Evolutionary conservation across 2,329 filamentous ascomycete genomes (phyloP), one percentile per base, ranked within the genome.

Genomic region (Sphaerulina populicola): DNA sequence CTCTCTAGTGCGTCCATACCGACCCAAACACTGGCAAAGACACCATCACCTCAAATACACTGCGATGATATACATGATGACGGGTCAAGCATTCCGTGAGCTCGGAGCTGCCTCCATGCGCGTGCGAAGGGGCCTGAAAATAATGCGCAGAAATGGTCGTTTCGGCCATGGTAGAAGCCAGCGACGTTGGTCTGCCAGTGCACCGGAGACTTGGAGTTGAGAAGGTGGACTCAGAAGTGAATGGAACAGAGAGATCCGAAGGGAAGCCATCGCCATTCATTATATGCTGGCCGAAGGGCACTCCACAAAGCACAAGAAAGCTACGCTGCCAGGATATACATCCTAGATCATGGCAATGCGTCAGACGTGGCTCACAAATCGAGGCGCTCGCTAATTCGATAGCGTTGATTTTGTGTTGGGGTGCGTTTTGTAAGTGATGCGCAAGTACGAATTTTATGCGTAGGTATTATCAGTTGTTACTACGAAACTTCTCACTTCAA

Each of bases 121-220:
- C 27, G 45, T 72, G 36, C 60, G 68, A 14, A 68, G 66, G 67
- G 70, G 68, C 1, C 8, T 71, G 10, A 56, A 66, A 12, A 62
- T 18, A 66, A 23, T 71, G 69, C 35, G 64, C 68, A 47, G 51
- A 62, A 36, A 60, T 67, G 31, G 64, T 64, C 0, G 53, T 69
- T 44, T 57, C 60, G 3, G 62, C 59, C 6, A 72, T 70, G 60
- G 42, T 72, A 30, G 68, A 70, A 52, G 64, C 68, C 8, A 68
- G 63, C 3, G 56, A 62, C 35, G 53, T 55, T 12, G 71, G 64
- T 2, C 55, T 56, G 48, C 59, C 59, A 6, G 54, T 72, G 6
- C 72, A 73, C 54, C 61, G 68, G 58, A 61, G 55, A 52, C 64
- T 63, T 57, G 66, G 64, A 45, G 71, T 65, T 50, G 56, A 56